Base-by-base conservation (phyloP, 495 filamentous ascomycete species). In the Talaromyces stipitatus region DNA sequence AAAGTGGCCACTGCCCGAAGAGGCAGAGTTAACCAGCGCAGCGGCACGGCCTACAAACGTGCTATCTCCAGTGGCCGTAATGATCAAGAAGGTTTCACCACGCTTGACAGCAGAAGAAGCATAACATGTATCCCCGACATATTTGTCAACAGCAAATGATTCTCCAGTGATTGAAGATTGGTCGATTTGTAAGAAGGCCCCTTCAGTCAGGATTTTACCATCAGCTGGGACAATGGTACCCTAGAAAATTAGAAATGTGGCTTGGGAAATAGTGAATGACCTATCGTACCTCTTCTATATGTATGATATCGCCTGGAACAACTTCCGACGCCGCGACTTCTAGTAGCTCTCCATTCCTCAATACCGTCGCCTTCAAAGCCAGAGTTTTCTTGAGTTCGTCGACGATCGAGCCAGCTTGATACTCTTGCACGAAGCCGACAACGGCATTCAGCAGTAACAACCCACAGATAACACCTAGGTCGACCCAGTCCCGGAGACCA, bases 121-220 rank as follows among this genome's bases (percentile, higher is more conserved):
- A 69, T 86, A 96, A 70, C 87, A 88, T 58, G 76, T 72, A 70
- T 95, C 90, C 56, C 80, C 80, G 69, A 85, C 84, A 70, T 86
- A 82, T 76, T 92, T 95, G 71, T 92, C 88, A 57, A 94, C 90
- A 58, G 91, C 90, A 56, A 95, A 83, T 63, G 91, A 95, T 74
- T 96, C 91, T 58, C 91, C 91, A 28, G 91, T 95, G 64, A 96
- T 88, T 60, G 88, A 82, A 58, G 91, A 95, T 75, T 95, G 91
- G 72, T 96, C 91, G 59, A 96, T 85, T 69, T 95, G 90, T 52
- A 96, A 82, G 77, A 87, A 87, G 56, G 87, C 84, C 63, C 85
- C 82, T 45, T 88, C 83, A 65, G 86, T 88, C 58, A 92, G 80
- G 65, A 96, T 83, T 53, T 85, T 85, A 57, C 91, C 91, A 69